These are phyloP conservation scores for Zoysia japonica DNA, from an alignment of 176 grass and related monocot genomes.

Conservation along the genomic window DNA sequence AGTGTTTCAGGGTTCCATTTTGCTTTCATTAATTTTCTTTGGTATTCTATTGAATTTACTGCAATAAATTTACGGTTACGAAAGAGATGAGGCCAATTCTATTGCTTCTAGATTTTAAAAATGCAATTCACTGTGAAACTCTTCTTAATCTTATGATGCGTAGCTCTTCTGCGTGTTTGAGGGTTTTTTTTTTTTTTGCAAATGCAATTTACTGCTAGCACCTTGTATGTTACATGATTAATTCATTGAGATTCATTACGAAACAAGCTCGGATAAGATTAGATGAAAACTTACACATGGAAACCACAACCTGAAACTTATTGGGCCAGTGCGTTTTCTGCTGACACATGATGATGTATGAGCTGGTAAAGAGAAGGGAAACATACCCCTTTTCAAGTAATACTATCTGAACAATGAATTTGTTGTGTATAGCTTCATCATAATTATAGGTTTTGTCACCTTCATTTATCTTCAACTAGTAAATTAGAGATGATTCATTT, in stretches of 20 bases:
- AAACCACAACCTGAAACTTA: constrained; percentile 23
- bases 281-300: not conserved
- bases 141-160: too few relatives aligned
- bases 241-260: not conserved
- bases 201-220: constrained; percentile 32
- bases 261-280: constrained; percentile 4
- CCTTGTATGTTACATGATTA: constrained; percentile 1
- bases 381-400: not conserved
- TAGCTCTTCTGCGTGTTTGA: too few relatives aligned
- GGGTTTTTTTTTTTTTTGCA: not conserved
- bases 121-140: constrained; percentile 5
- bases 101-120: constrained; percentile 4
- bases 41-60: constrained; percentile 10
- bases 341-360: not conserved
- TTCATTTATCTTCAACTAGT: not conserved
- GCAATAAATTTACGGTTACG: not conserved
- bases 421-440: not conserved
- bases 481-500: not conserved
- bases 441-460: not conserved
- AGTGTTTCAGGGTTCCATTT: not conserved
- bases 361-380: not conserved
- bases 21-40: not conserved
- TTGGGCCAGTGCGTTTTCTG: not conserved
- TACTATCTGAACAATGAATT: not conserved
- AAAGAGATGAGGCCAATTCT: constrained; percentile 10